These are phyloP conservation scores for Erysimum cheiranthoides DNA, from an alignment of 345 rosid species.

Conservation along the genomic window DNA sequence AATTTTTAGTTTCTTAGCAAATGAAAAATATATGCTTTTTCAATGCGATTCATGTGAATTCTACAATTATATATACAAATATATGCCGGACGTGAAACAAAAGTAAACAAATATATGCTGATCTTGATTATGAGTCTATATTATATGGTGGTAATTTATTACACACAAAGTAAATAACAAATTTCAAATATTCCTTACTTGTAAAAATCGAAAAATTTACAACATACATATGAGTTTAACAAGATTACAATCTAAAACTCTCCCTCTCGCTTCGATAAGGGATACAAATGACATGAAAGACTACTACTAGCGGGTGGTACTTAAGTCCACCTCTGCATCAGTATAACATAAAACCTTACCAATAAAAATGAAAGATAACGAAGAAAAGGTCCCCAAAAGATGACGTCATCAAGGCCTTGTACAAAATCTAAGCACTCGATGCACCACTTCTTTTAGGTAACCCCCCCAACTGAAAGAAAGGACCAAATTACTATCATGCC, in stretches of 20 bases:
- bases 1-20: background rate
- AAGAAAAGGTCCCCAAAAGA: conserved; percentile 32
- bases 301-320: conserved; percentile 49
- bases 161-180: background rate
- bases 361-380: background rate
- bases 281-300: conserved; percentile 10
- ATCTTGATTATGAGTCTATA: too few relatives aligned
- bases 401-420: conserved; percentile 43
- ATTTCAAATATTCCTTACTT: conserved; percentile 11
- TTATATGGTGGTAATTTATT: background rate
- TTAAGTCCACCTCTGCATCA: conserved; percentile 49
- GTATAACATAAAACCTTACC: conserved; percentile 50
- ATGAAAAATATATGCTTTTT: background rate
- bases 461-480: conserved; percentile 29
- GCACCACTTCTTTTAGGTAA: conserved; percentile 33
- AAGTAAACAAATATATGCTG: conserved; percentile 6
- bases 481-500: conserved; percentile 35
- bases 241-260: conserved; percentile 28
- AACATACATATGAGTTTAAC: conserved; percentile 25
- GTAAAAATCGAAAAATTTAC: conserved; percentile 27
- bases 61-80: background rate
- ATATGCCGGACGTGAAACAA: conserved; percentile 7
- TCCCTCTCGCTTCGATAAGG: conserved; percentile 37
- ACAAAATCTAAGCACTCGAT: conserved; percentile 42
- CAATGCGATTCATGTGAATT: conserved; percentile 20